A percentile compares a stretch with the other conserved stretches of the same genome.
Conservation (phyloP, 148 eudicot species). For the Oxyria digyna region DNA sequence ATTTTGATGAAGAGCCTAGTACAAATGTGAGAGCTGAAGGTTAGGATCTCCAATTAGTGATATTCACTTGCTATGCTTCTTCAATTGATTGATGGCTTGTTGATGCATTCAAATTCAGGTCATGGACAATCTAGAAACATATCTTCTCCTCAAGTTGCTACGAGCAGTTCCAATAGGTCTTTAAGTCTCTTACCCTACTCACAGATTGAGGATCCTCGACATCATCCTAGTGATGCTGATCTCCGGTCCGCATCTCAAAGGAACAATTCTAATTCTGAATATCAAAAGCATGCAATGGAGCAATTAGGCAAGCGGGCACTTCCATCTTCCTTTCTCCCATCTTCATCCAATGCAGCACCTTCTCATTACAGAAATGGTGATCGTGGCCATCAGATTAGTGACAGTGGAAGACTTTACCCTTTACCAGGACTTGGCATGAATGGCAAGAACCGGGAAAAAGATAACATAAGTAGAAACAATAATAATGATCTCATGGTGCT, state of each 20-base stretch:
- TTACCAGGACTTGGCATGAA: constrained; percentile 22
- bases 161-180: constrained; percentile 24
- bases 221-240: constrained; percentile 11
- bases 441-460: constrained; percentile 21
- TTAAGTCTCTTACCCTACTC: constrained; percentile 13
- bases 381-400: constrained; percentile 30
- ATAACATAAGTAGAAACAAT: constrained; percentile 18
- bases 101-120: constrained; percentile 23
- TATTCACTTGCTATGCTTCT: neutral
- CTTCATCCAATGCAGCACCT: constrained; percentile 19
- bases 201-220: constrained; percentile 18
- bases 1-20: constrained; percentile 34
- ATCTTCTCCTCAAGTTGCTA: constrained; percentile 19
- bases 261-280: constrained; percentile 18
- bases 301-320: constrained; percentile 42
- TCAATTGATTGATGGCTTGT: constrained; percentile 10
- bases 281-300: constrained; percentile 15
- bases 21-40: constrained; percentile 24
- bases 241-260: constrained; percentile 14
- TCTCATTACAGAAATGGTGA: constrained; percentile 26
- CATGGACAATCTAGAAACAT: constrained; percentile 14
- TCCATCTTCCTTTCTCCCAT: constrained; percentile 38
- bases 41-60: neutral
- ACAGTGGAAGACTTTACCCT: constrained; percentile 23
- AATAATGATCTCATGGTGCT: constrained; percentile 24